A percentile compares a stretch with the other conserved stretches of the same genome.
Evolutionary conservation across 192 early-diverging fungal genomes (phyloP).

Genomic region (Podochytrium sp.): DNA sequence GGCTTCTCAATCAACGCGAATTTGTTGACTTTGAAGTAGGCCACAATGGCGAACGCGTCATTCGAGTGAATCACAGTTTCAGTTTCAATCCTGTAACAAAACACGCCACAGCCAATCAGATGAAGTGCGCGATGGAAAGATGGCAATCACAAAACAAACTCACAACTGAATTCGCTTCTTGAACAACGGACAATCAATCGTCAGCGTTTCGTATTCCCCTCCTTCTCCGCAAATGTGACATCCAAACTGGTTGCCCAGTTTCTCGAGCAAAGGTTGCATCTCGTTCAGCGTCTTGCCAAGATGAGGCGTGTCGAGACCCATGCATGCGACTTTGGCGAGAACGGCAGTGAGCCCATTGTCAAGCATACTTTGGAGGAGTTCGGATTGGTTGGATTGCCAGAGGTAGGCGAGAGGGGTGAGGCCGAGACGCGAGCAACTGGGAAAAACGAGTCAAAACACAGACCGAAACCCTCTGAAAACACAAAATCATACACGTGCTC

Average conservation of each 20-base stretch:
- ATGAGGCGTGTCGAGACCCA: conserved; percentile 55
- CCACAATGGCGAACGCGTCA: conserved; percentile 80
- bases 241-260: conserved; percentile 73
- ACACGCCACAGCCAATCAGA: no score
- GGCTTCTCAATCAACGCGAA: conserved; percentile 72
- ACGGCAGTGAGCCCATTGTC: conserved; percentile 76
- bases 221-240: conserved; percentile 95
- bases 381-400: conserved; percentile 86
- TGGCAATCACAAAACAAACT: conserved; percentile 32
- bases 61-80: conserved; percentile 79
- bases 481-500: conserved; percentile 79
- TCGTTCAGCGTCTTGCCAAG: conserved; percentile 79
- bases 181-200: conserved; percentile 91
- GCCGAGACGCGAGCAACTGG: conserved; percentile 82
- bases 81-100: conserved; percentile 62
- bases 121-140: neutral
- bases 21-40: conserved; percentile 75
- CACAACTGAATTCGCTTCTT: conserved; percentile 81
- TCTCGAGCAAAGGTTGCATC: conserved; percentile 76
- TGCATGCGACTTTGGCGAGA: conserved; percentile 91
- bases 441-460: neutral
- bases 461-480: conserved; percentile 1
- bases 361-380: conserved; percentile 87
- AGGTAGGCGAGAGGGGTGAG: conserved; percentile 83
- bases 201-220: conserved; percentile 96